Percentiles rank a stretch among this genome's conserved stretches.
phyloP scores from a whole-genome alignment of 345 rosid genomes.

The Eucalyptus marginata region DNA sequence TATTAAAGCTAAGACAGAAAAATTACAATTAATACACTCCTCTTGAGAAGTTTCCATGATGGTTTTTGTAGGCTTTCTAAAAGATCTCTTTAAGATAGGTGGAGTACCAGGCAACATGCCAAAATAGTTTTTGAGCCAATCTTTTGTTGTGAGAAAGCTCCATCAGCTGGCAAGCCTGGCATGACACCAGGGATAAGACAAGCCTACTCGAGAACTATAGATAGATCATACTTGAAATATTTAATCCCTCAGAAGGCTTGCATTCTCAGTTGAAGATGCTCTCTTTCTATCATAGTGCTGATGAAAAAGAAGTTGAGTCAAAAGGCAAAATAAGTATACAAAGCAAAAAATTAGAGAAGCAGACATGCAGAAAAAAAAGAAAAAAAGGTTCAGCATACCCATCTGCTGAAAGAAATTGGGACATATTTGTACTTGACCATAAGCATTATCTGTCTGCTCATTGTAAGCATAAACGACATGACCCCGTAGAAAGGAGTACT shows the following conservation, averaged over 20 bases:
- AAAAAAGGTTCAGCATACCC: slow-evolving; percentile 22
- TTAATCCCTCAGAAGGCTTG: slow-evolving; percentile 22
- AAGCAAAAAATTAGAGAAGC: background rate
- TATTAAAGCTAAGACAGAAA: background rate
- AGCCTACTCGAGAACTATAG: background rate
- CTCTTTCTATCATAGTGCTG: slow-evolving; percentile 58
- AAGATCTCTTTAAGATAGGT: background rate
- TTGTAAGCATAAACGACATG: slow-evolving; percentile 57
- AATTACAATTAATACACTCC: background rate
- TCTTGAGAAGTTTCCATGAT: background rate
- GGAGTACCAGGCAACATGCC: background rate
- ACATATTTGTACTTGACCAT: slow-evolving; percentile 91
- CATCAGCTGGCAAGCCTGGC: background rate
- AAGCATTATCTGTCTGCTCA: slow-evolving; percentile 81
- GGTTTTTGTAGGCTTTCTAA: background rate
- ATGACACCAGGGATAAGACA: background rate
- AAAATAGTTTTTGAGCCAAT: background rate
- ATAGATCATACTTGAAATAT: background rate
- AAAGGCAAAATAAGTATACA: background rate
- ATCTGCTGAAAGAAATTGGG: slow-evolving; percentile 82
- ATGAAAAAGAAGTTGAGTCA: background rate
- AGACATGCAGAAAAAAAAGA: background rate
- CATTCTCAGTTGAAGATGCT: slow-evolving; percentile 34
- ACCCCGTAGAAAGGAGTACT: slow-evolving; percentile 86
- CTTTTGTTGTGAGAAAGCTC: background rate